phyloP scores from a whole-genome alignment of 1,139 yeast species.

The Meyerozyma sp. region DNA sequence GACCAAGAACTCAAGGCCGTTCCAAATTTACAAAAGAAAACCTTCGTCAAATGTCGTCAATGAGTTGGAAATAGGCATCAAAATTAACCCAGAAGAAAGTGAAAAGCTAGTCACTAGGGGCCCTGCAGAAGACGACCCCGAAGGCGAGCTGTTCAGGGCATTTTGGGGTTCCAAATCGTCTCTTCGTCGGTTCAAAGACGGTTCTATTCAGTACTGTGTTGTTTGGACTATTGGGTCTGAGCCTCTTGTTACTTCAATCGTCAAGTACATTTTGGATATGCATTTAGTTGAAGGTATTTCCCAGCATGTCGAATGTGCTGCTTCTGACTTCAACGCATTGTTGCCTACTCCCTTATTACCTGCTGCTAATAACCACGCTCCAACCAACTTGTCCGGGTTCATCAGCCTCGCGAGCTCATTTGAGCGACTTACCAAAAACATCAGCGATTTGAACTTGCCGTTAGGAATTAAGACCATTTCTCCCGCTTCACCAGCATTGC shows the following conservation, averaged over 20 bases:
- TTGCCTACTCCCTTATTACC: constrained; percentile 62
- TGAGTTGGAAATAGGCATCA: constrained; percentile 46
- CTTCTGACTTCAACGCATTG: constrained; percentile 41
- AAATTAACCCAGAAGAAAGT: constrained; percentile 66
- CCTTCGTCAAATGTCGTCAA: constrained; percentile 35
- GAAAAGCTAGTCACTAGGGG: constrained; percentile 85
- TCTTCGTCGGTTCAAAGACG: constrained; percentile 86
- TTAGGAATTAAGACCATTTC: constrained; percentile 63
- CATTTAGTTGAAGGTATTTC: constrained; percentile 54
- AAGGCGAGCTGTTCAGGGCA: constrained; percentile 58
- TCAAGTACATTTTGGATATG: constrained; percentile 54
- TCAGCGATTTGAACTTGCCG: constrained; percentile 59
- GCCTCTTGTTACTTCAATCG: constrained; percentile 63
- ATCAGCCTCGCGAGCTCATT: constrained; percentile 58
- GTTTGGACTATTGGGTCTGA: constrained; percentile 65
- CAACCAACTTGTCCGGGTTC: constrained; percentile 48
- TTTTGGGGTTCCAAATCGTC: constrained; percentile 92
- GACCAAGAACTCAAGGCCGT: constrained; percentile 20
- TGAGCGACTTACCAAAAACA: constrained; percentile 54
- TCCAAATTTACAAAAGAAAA: constrained; percentile 54
- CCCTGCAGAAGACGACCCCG: constrained; percentile 61
- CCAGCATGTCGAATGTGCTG: constrained; percentile 33
- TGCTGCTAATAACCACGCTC: constrained; percentile 47
- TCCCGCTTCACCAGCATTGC: constrained; percentile 67
- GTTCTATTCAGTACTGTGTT: constrained; percentile 82